These are phyloP conservation scores for Neoascochyta sp. DNA, from an alignment of 2,329 filamentous ascomycete genomes.

Conservation along the genomic window DNA sequence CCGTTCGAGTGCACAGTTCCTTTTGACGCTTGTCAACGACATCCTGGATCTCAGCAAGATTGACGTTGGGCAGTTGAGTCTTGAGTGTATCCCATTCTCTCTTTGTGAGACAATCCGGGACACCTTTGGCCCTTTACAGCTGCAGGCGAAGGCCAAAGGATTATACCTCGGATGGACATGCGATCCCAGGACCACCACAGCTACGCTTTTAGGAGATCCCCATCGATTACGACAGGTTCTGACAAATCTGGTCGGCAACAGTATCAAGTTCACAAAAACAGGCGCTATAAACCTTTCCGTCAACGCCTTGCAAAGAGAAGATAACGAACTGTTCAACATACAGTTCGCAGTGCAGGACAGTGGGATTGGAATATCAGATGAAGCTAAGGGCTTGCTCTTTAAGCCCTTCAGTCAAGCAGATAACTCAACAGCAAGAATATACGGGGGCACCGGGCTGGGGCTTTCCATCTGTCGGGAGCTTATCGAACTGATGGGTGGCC, in stretches of 20 bases:
- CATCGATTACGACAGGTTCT: constrained; percentile 34
- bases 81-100: constrained; percentile 52
- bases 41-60: constrained; percentile 47
- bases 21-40: constrained; percentile 47
- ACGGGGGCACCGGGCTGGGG: constrained; percentile 38
- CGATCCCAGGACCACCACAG: constrained; percentile 49
- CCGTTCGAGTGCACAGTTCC: constrained; percentile 54
- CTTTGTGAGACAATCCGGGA: constrained; percentile 53
- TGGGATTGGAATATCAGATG: constrained; percentile 28
- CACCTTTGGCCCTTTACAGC: constrained; percentile 41
- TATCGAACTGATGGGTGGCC: constrained; percentile 34
- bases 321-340: constrained; percentile 22
- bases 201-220: constrained; percentile 43
- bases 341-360: constrained; percentile 27
- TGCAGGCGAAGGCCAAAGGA: constrained; percentile 38
- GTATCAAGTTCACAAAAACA: constrained; percentile 41
- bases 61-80: constrained; percentile 47
- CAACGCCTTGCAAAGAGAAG: constrained; percentile 23
- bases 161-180: constrained; percentile 56
- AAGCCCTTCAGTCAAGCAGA: constrained; percentile 16
- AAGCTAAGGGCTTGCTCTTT: constrained; percentile 22
- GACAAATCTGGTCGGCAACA: constrained; percentile 37
- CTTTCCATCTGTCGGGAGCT: constrained; percentile 39
- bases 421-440: constrained; percentile 18
- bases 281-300: constrained; percentile 30